Base-by-base conservation (phyloP, 2,329 filamentous ascomycete species). In the Alternaria ventricosa region DNA sequence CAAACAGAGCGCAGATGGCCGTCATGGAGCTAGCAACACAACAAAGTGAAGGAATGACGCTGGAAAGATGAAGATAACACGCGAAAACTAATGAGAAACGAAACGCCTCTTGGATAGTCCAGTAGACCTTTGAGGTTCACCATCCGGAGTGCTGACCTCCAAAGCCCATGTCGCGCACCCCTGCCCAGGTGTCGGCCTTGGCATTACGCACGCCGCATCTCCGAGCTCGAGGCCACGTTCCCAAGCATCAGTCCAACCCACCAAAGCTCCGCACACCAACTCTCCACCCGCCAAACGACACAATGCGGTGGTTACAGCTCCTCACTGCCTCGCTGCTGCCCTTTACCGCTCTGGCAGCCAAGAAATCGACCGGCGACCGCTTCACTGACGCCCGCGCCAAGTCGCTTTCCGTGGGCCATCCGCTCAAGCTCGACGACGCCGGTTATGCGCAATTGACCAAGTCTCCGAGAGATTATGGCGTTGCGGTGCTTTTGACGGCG, bases 401-500 rank as follows among this genome's bases (percentile, higher is more conserved):
- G 79, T 85, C 91, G 62, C 85, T 90, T 61, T 84, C 85, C 46
- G 87, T 87, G 5, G 82, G 87, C 25, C 63, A 63, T 11, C 90
- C 94, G 6, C 75, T 97, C 77, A 93, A 93, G 83, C 88, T 99
- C 71, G 87, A 90, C 79, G 94, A 97, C 79, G 82, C 83, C 23
- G 84, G 86, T 51, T 99, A 96, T 85, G 86, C 87, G 71, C 87
- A 92, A 69, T 83, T 98, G 70, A 97, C 92, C 4, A 83, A 88
- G 15, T 82, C 87, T 1, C 93, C 94, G 12, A 89, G 96, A 70
- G 92, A 99, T 81, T 97, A 97, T 80, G 89, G 89, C 43, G 87
- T 92, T 27, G 90, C 90, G 3, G 87, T 99, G 4, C 87, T 99
- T 13, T 84, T 99, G 69, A 99, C 96, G 1, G 96, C 96, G 41